phyloP scores from a whole-genome alignment of 75 land plant genomes.

The Cryptomeria japonica region DNA sequence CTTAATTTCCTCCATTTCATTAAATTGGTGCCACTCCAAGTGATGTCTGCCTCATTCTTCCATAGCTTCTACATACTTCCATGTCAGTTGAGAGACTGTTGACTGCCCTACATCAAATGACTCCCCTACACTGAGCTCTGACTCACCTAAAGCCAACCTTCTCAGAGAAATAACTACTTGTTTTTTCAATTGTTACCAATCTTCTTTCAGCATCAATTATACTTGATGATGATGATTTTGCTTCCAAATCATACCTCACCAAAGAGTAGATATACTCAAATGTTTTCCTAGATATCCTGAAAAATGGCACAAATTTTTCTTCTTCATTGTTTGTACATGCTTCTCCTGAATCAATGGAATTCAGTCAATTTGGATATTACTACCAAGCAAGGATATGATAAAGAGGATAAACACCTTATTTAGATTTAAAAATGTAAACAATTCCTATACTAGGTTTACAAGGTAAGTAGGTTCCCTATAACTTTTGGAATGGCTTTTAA shows the following conservation, averaged over 20 bases:
- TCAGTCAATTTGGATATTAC: neutral
- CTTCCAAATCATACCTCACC: conserved; percentile 70
- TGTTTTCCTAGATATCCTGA: conserved; percentile 71
- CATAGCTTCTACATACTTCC: conserved; percentile 11
- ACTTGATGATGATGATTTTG: conserved; percentile 71
- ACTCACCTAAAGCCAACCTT: conserved; percentile 87
- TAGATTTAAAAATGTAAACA: neutral
- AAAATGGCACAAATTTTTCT: conserved; percentile 58
- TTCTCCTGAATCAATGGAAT: conserved; percentile 17
- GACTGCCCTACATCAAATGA: conserved; percentile 92
- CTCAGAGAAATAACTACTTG: conserved; percentile 90
- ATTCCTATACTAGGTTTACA: neutral
- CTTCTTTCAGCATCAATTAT: conserved; percentile 84
- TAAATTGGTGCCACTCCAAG: conserved; percentile 64
- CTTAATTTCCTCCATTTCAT: conserved; percentile 60
- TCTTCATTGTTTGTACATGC: conserved; percentile 37
- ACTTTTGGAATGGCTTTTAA: neutral
- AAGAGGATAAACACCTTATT: neutral
- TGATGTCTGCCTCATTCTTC: conserved; percentile 77
- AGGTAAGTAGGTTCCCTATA: neutral
- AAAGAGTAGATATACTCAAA: conserved; percentile 85
- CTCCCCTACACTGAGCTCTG: conserved; percentile 77
- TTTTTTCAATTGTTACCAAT: conserved; percentile 85
- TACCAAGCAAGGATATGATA: neutral
- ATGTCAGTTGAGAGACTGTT: conserved; percentile 64